Evolutionary conservation across 2,329 filamentous ascomycete genomes (phyloP).

Genomic region (Apiospora saccharicola): DNA sequence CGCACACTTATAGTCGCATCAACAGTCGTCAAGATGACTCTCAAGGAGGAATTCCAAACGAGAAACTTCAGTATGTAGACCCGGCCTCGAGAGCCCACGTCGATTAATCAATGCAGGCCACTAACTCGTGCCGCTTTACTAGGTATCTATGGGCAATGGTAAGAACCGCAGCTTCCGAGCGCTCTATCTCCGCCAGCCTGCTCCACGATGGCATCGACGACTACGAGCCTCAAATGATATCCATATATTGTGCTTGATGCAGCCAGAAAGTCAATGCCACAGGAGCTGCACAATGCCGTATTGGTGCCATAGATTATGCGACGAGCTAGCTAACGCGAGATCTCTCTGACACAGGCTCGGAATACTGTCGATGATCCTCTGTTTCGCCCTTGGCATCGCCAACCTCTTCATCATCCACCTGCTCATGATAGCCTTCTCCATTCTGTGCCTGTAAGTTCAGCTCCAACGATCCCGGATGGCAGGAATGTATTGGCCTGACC

Average conservation of each 20-base stretch:
- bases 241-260: neutral
- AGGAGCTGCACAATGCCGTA: conserved; percentile 23
- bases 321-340: conserved; percentile 33
- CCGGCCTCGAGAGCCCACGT: neutral
- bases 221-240: no score
- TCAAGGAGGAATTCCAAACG: conserved; percentile 76
- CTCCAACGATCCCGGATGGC: neutral
- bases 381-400: conserved; percentile 73
- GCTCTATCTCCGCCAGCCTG: neutral
- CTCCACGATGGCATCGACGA: neutral
- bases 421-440: conserved; percentile 56
- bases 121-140: conserved; percentile 43
- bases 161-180: conserved; percentile 46
- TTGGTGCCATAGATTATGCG: neutral
- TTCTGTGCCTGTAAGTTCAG: conserved; percentile 56
- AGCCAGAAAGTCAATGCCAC: neutral
- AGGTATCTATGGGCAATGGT: conserved; percentile 83
- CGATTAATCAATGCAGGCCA: conserved; percentile 33
- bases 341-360: conserved; percentile 61
- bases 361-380: conserved; percentile 74
- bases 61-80: conserved; percentile 74
- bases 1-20: neutral
- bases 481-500: neutral
- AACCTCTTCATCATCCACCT: conserved; percentile 66
- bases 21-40: conserved; percentile 64